A percentile compares a stretch with the other conserved stretches of the same genome.
Evolutionary conservation across 768 basidiomycete genomes (phyloP).

Genomic region (Sarcomyxa edulis): DNA sequence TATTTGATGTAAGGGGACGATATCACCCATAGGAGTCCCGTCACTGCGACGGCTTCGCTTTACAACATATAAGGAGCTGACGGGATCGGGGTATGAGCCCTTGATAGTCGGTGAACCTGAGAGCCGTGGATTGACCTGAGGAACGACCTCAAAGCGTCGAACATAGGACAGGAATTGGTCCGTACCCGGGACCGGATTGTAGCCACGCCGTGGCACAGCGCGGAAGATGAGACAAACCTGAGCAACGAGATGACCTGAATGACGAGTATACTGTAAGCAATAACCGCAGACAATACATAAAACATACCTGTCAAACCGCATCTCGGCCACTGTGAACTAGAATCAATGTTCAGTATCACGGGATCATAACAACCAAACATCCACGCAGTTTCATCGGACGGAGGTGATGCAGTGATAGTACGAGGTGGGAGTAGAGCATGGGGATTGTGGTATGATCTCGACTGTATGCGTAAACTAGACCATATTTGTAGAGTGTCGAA

Average conservation of each 20-base stretch:
- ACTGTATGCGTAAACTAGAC: slow-evolving; percentile 18
- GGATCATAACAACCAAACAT: slow-evolving; percentile 15
- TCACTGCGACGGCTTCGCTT: slow-evolving; percentile 1
- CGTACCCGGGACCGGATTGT: neutral
- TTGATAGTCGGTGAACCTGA: neutral
- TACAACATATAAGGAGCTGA: slow-evolving; percentile 7
- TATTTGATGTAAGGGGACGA: slow-evolving; percentile 6
- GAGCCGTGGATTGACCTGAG: slow-evolving; percentile 1
- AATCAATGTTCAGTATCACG: slow-evolving; percentile 14
- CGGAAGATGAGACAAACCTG: slow-evolving; percentile 4
- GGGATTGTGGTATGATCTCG: slow-evolving; percentile 15
- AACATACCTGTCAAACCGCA: slow-evolving; percentile 14
- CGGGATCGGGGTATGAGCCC: slow-evolving; percentile 4
- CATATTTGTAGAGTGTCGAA: slow-evolving; percentile 21
- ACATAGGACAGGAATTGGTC: slow-evolving; percentile 2
- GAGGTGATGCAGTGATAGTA: slow-evolving; percentile 17
- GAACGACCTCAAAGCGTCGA: slow-evolving; percentile 6
- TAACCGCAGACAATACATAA: neutral
- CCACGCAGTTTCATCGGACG: slow-evolving; percentile 6
- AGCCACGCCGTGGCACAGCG: neutral
- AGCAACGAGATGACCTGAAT: slow-evolving; percentile 3
- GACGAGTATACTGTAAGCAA: neutral
- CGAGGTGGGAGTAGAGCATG: slow-evolving; percentile 13
- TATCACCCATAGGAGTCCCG: slow-evolving; percentile 7
- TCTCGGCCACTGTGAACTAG: slow-evolving; percentile 9